Evolutionary conservation across 2,329 filamentous ascomycete genomes (phyloP), one percentile per base, ranked within the genome.

Genomic region (Neoascochyta sp.): DNA sequence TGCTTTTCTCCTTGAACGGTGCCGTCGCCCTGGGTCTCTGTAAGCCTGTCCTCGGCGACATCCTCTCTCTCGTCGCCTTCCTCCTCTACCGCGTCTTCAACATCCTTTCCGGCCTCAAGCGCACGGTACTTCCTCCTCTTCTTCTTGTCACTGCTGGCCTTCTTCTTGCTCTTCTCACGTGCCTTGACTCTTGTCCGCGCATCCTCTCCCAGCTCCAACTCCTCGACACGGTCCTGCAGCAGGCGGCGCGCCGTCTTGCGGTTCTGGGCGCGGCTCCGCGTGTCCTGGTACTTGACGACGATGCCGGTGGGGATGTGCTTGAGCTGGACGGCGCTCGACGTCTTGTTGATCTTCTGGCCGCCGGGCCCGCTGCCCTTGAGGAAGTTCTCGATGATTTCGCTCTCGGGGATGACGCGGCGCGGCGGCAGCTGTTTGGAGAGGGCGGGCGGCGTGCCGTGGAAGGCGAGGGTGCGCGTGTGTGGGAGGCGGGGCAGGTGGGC

Each of bases 261-360:
- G 61, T 98, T 98, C 64, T 94, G 85, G 34, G 76, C 76, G 11
- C 87, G 79, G 1, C 86, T 93, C 26, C 92, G 81, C 7, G 92
- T 96, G 12, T 83, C 87, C 65, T 98, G 92, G 33, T 80, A 90
- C 67, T 98, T 98, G 42, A 98, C 78, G 9, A 96, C 89, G 30
- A 95, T 79, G 39, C 90, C 90, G 1, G 89, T 94, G 5, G 90
- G 87, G 10, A 84, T 67, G 63, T 98, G 92, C 47, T 83, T 92
- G 19, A 98, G 73, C 61, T 98, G 92, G 3, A 95, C 90, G 20
- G 90, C 90, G 0, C 86, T 95, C 45, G 81, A 88, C 15, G 92
- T 98, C 78, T 98, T 98, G 67, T 98, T 98, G 67, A 96, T 96
- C 62, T 95, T 95, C 60, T 98, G 92, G 0, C 92, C 92, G 14